Base-by-base conservation (phyloP, 305 asterid species). In the Petunia hybrid region DNA sequence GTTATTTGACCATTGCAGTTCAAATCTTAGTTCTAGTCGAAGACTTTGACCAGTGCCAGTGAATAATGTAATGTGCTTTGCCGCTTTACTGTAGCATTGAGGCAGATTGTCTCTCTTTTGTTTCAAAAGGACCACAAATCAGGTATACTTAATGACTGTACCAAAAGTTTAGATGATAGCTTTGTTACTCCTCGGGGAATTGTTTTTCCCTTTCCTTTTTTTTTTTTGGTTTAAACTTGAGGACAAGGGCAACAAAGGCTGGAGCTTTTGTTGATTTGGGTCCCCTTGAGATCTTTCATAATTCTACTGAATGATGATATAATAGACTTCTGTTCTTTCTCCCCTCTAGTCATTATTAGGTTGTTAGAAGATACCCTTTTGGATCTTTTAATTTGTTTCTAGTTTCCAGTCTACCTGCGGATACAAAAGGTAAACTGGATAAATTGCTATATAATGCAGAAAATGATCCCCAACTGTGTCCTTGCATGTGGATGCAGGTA, bases 281-380 rank as follows among this genome's bases (percentile, higher is more conserved):
- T 73, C 64, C 78, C 63, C 14, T 35, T 73, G 78, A 51, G 6
- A 13, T 73, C 1, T 73, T 73, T 73, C 78, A 73, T 13, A 6
- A 51, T 73, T 51, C n/a, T 3, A 73, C 63, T 51, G 16, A 12
- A 35, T 48, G 35, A 73, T 48, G 62, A 35, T 5, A 48, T 35
- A 8, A 35, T 35, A 9, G n/a, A 62, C 12, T 73, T 41, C 2
- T 51, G 78, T 73, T 73, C 78, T 51, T 73, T 73, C 63, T 13
- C 78, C 69, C 8, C 78, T 73, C 36, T 51, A 73, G 78, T 73
- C 78, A 73, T 73, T 73, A 73, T 73, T 73, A 73, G 46, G 78
- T 60, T 73, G 78, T 36, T 48, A 73, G 78, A 73, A 36, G 78
- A 73, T 51, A 53, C 78, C 78, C 36, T 73, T 73, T 36, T 73